Evolutionary conservation across 148 eudicot genomes (phyloP).

Genomic region (Beta vulgaris): DNA sequence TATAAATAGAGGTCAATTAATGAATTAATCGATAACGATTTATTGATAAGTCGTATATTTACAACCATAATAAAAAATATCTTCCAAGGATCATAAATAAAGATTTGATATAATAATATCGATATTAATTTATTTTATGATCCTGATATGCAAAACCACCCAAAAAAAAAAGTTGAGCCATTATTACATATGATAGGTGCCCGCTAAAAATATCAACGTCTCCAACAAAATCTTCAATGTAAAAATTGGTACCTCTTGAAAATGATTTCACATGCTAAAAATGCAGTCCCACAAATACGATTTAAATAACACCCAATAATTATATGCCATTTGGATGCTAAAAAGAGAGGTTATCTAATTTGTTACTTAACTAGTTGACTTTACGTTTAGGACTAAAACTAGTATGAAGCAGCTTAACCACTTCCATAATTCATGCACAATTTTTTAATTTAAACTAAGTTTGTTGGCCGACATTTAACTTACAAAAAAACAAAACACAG

Average conservation of each 20-base stretch:
- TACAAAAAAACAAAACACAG: not conserved
- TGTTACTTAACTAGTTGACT: slow-evolving; percentile 25
- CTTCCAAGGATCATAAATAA: too few species aligned
- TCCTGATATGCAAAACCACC: too few species aligned
- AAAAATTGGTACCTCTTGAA: not conserved
- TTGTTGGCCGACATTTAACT: slow-evolving; percentile 26
- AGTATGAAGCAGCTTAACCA: slow-evolving; percentile 31
- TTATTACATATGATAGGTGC: too few species aligned
- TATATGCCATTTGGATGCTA: slow-evolving; percentile 11
- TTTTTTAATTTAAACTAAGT: not conserved
- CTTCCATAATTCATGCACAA: slow-evolving; percentile 29
- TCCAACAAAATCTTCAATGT: not conserved
- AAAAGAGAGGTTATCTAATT: not conserved
- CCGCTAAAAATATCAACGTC: not conserved
- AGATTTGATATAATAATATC: too few species aligned
- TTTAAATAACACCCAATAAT: slow-evolving; percentile 1
- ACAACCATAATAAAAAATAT: too few species aligned
- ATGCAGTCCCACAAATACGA: not conserved
- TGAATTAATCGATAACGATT: too few species aligned
- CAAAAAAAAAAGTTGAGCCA: not conserved
- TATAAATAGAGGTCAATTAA: too few species aligned
- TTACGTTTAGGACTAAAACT: slow-evolving; percentile 11
- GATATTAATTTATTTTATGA: too few species aligned
- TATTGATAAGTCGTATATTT: too few species aligned
- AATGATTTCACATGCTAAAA: not conserved